Percentiles rank a stretch among this genome's conserved stretches.
phyloP scores from a whole-genome alignment of 768 basidiomycete species.

The Tephrocybe sp. region DNA sequence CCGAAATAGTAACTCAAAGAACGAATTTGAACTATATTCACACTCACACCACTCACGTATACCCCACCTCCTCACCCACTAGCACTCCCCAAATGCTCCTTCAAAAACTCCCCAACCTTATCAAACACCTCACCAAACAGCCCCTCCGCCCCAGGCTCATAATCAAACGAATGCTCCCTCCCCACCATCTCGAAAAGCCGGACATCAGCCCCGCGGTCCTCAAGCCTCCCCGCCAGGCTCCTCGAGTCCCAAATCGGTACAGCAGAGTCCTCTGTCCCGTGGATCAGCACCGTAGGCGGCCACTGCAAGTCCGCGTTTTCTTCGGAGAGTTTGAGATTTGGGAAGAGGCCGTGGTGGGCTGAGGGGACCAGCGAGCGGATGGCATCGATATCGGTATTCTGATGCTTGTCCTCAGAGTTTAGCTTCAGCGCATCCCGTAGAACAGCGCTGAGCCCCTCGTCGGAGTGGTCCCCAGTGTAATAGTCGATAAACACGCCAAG shows the following conservation, averaged over 20 bases:
- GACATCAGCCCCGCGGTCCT: slow-evolving; percentile 26
- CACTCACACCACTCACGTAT: too few species aligned
- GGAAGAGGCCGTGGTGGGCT: slow-evolving; percentile 36
- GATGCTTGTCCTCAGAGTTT: neutral
- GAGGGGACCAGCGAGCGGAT: slow-evolving; percentile 22
- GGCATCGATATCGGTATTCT: slow-evolving; percentile 4
- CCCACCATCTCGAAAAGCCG: slow-evolving; percentile 23
- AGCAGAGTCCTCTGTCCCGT: slow-evolving; percentile 46
- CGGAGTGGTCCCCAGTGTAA: slow-evolving; percentile 44
- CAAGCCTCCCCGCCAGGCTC: slow-evolving; percentile 27
- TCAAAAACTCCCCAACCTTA: slow-evolving; percentile 34
- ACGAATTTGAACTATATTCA: too few species aligned
- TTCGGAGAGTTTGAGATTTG: slow-evolving; percentile 34
- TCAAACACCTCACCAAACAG: slow-evolving; percentile 34
- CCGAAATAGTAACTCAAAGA: too few species aligned
- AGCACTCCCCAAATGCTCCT: slow-evolving; percentile 1
- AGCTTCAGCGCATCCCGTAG: slow-evolving; percentile 28
- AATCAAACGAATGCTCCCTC: slow-evolving; percentile 58
- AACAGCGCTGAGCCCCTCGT: slow-evolving; percentile 41
- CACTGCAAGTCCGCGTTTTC: slow-evolving; percentile 21
- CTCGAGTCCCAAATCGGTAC: slow-evolving; percentile 41
- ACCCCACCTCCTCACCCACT: too few species aligned
- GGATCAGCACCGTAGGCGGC: slow-evolving; percentile 46
- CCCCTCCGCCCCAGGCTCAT: slow-evolving; percentile 40
- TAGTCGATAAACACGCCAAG: slow-evolving; percentile 58